phyloP scores from a whole-genome alignment of 2,329 filamentous ascomycete genomes.

The Lachnum nothofagi region DNA sequence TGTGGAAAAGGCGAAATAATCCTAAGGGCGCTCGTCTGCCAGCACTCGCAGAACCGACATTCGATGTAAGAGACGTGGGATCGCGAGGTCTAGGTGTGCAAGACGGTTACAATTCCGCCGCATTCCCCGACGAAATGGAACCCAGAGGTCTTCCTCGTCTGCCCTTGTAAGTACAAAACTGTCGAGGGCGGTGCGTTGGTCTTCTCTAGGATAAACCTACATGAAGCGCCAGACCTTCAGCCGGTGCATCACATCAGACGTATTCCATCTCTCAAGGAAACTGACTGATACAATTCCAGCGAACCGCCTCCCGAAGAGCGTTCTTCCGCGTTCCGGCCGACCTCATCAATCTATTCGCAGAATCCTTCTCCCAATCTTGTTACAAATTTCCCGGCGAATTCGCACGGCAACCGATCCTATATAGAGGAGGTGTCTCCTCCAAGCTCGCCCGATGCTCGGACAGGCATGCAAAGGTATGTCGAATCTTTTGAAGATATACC shows the following conservation, averaged over 20 bases:
- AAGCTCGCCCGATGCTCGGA: slow-evolving; percentile 36
- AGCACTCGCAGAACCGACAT: slow-evolving; percentile 40
- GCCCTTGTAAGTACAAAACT: slow-evolving; percentile 22
- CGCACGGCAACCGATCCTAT: slow-evolving; percentile 28
- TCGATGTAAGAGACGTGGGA: slow-evolving; percentile 42
- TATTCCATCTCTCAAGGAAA: slow-evolving; percentile 10
- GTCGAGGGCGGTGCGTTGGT: neutral
- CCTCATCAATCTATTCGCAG: slow-evolving; percentile 59
- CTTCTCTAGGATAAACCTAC: neutral
- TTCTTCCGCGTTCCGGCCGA: slow-evolving; percentile 40
- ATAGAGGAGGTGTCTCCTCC: slow-evolving; percentile 39
- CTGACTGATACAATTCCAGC: slow-evolving; percentile 18
- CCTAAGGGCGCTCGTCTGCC: slow-evolving; percentile 35
- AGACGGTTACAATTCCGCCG: slow-evolving; percentile 20
- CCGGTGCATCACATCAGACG: slow-evolving; percentile 10
- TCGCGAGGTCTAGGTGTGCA: slow-evolving; percentile 33
- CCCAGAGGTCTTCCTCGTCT: slow-evolving; percentile 16
- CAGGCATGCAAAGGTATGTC: slow-evolving; percentile 24
- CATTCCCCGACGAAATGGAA: slow-evolving; percentile 16
- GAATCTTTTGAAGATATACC: slow-evolving; percentile 11
- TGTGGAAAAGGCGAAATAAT: slow-evolving; percentile 52
- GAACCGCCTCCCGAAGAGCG: slow-evolving; percentile 13
- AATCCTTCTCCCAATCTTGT: slow-evolving; percentile 39
- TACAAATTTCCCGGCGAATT: slow-evolving; percentile 27
- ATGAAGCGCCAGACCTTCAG: slow-evolving; percentile 8